Evolutionary conservation across 805 yeast genomes (phyloP).

Genomic region (Ogataea haglerorum): DNA sequence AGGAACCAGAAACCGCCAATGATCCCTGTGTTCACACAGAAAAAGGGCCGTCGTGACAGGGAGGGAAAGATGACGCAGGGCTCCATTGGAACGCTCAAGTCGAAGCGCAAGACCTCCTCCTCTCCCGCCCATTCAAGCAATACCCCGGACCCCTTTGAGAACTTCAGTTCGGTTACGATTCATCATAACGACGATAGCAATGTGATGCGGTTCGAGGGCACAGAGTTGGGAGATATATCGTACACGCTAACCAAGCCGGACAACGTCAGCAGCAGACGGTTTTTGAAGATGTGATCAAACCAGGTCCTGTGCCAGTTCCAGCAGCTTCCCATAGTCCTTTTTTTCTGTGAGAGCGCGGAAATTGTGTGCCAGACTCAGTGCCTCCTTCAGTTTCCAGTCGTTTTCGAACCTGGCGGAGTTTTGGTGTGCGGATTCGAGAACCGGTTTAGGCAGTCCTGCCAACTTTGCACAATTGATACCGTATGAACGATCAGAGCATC

Average conservation of each 20-base stretch:
- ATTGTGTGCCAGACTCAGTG: slow-evolving; percentile 9
- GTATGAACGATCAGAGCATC: slow-evolving; percentile 60
- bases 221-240: slow-evolving; percentile 51
- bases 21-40: slow-evolving; percentile 67
- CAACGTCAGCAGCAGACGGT: slow-evolving; percentile 26
- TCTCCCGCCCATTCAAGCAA: slow-evolving; percentile 21
- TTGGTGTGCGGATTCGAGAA: slow-evolving; percentile 43
- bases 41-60: slow-evolving; percentile 19
- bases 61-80: slow-evolving; percentile 22
- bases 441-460: slow-evolving; percentile 54
- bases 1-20: slow-evolving; percentile 94
- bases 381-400: slow-evolving; percentile 19
- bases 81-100: slow-evolving; percentile 44
- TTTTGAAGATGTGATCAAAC: slow-evolving; percentile 26
- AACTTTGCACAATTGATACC: slow-evolving; percentile 83
- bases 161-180: slow-evolving; percentile 81
- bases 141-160: slow-evolving; percentile 70
- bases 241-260: slow-evolving; percentile 47
- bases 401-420: slow-evolving; percentile 31
- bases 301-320: slow-evolving; percentile 22
- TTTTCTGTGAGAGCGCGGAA: not conserved
- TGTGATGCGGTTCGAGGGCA: slow-evolving; percentile 45
- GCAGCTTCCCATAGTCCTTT: slow-evolving; percentile 11
- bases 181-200: slow-evolving; percentile 61
- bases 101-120: slow-evolving; percentile 31